Percentiles rank a stretch among this genome's conserved stretches.
Conservation (phyloP, 2,329 filamentous ascomycete species). For the Balansia obtecta region DNA sequence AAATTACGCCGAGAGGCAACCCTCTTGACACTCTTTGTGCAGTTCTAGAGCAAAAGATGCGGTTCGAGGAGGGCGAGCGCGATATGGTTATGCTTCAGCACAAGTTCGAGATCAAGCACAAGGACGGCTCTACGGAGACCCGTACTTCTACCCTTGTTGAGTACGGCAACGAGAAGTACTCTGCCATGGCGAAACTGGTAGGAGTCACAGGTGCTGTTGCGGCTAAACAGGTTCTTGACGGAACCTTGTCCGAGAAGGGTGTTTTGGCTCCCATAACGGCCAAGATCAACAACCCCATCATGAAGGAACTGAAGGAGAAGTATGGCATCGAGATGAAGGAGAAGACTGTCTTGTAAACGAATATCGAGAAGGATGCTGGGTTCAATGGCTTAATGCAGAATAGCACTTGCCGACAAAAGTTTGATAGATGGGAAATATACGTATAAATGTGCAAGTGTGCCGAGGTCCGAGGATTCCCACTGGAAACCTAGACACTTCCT, state of each 20-base stretch:
- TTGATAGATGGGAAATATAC: too few species aligned
- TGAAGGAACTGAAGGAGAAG: constrained; percentile 67
- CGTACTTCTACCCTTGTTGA: constrained; percentile 71
- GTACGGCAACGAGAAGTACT: constrained; percentile 70
- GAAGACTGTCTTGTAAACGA: constrained; percentile 39
- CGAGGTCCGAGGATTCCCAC: too few species aligned
- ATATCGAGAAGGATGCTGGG: background rate
- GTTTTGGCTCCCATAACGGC: constrained; percentile 65
- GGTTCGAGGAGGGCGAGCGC: constrained; percentile 69
- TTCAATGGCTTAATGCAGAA: too few species aligned
- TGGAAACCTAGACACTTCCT: too few species aligned
- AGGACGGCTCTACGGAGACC: constrained; percentile 66
- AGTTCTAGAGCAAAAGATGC: constrained; percentile 82
- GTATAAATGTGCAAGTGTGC: too few species aligned
- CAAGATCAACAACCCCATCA: constrained; percentile 59
- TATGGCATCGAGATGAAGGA: constrained; percentile 63
- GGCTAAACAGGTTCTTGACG: constrained; percentile 66
- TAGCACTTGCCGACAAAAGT: too few species aligned
- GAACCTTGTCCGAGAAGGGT: constrained; percentile 59
- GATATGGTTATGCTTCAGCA: constrained; percentile 74
- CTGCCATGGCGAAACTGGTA: constrained; percentile 72
- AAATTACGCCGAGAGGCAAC: constrained; percentile 62
- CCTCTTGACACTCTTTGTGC: constrained; percentile 86
- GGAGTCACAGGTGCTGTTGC: constrained; percentile 55
- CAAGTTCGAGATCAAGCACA: constrained; percentile 68